Conservation (phyloP, 2,329 filamentous ascomycete genomes). For the Coniella lustricola region DNA sequence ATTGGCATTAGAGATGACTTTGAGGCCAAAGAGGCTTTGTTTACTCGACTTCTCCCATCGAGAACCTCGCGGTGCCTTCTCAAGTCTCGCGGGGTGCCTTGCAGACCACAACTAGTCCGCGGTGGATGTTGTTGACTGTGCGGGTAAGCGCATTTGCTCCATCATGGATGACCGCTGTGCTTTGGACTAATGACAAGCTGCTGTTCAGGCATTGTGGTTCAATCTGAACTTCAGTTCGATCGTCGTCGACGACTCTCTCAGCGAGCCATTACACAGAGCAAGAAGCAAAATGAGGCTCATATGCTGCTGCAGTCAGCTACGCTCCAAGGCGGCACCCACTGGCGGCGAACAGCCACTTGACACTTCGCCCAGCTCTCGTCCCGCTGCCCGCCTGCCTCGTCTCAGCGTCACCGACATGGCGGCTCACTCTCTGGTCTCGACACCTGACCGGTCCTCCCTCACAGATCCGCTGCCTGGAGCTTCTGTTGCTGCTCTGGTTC, state of each 20-base stretch:
- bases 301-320: slow-evolving; percentile 26
- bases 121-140: too few relatives aligned
- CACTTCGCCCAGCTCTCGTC: slow-evolving; percentile 15
- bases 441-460: slow-evolving; percentile 17
- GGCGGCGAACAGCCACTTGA: slow-evolving; percentile 3
- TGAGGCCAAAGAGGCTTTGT: too few relatives aligned
- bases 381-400: slow-evolving; percentile 17
- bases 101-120: too few relatives aligned
- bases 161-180: too few relatives aligned
- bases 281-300: slow-evolving; percentile 27
- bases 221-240: too few relatives aligned
- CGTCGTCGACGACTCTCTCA: background rate
- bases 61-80: too few relatives aligned
- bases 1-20: too few relatives aligned
- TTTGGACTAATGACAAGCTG: too few relatives aligned
- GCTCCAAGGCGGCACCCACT: slow-evolving; percentile 9
- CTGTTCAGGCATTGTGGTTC: too few relatives aligned
- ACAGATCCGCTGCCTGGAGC: slow-evolving; percentile 16
- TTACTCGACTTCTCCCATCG: too few relatives aligned
- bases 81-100: too few relatives aligned
- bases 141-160: too few relatives aligned
- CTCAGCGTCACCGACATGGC: slow-evolving; percentile 16
- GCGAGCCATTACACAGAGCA: background rate
- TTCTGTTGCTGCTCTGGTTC: slow-evolving; percentile 16
- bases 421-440: slow-evolving; percentile 13